Percentiles rank a stretch among this genome's conserved stretches.
These are phyloP conservation scores for Coemansia linderi DNA, from an alignment of 371 early-diverging fungal genomes.

Conservation along the genomic window DNA sequence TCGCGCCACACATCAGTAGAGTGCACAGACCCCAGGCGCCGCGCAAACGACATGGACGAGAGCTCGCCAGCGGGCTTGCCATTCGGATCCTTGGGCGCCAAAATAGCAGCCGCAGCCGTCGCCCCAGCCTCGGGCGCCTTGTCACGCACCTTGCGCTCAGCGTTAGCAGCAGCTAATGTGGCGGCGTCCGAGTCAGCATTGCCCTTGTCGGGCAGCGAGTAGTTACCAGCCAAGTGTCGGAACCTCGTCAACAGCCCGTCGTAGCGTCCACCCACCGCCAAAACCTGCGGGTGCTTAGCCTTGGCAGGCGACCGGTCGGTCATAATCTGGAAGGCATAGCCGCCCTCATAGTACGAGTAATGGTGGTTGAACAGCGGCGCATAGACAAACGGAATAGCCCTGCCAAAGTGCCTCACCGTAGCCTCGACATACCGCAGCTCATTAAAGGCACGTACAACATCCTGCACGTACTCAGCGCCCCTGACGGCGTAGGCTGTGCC, in stretches of 20 bases:
- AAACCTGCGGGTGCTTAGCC: constrained; percentile 59
- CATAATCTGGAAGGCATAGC: constrained; percentile 53
- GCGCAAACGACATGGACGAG: constrained; percentile 34
- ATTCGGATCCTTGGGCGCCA: background rate
- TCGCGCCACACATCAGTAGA: constrained; percentile 46
- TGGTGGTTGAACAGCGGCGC: constrained; percentile 53
- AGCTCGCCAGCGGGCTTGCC: background rate
- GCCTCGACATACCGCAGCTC: constrained; percentile 52
- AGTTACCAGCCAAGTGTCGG: constrained; percentile 56
- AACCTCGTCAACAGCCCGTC: constrained; percentile 69
- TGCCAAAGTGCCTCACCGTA: constrained; percentile 31
- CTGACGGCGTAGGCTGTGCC: constrained; percentile 30
- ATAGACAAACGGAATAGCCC: constrained; percentile 28
- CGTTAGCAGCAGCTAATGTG: background rate
- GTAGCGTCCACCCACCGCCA: constrained; percentile 69
- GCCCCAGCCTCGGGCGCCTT: background rate
- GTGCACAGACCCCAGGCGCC: constrained; percentile 34
- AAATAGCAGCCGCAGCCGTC: background rate
- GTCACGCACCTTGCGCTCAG: background rate
- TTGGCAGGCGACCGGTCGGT: constrained; percentile 15
- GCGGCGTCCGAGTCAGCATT: background rate
- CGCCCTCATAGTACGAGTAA: constrained; percentile 52
- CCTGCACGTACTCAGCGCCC: constrained; percentile 38
- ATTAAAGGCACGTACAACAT: constrained; percentile 39
- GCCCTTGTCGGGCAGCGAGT: background rate